Base-by-base conservation (phyloP, 352 stramenopile genomes). In the Globisporangium paddicum region DNA sequence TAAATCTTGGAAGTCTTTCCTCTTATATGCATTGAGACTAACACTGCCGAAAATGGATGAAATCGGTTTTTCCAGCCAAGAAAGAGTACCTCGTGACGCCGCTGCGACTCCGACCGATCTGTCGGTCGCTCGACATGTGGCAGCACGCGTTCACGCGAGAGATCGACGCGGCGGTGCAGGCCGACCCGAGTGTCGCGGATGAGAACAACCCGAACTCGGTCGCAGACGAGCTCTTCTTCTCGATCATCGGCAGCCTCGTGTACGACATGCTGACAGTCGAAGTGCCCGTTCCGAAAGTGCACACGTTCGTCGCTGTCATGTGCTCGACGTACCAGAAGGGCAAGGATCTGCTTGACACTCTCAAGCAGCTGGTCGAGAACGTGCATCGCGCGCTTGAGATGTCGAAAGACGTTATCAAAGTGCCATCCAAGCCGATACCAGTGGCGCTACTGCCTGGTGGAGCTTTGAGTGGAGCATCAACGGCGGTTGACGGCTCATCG, bases 241-340 rank as follows among this genome's bases (percentile, higher is more conserved):
- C 84, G 0, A 68, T 91, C 8, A 89, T 90, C 51, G 84, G 84
- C 0, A 90, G 77, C 51, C 67, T 94, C 13, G 77, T 92, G 47
- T 94, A 91, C 69, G 82, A 92, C 56, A 94, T 94, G 84, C 77
- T 94, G 13, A 91, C 76, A 10, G 79, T 94, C 30, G 80, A 94
- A 48, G 77, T 90, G 11, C 75, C 82, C 4, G 67, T 92, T 0
- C 64, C 69, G 5, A 89, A 94, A 28, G 79, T 91, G 11, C 68
- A 90, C 32, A 86, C 80, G 1, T 94, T 94, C 55, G 82, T 94
- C 19, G 65, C 67, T 6, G 84, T 89, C 42, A 94, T 94, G 84
- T 89, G 82, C 41, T 84, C 80, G 10, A 92, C 80, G 46, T 94
- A 94, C 55, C 74, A 90, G 58, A 91, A 91, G 54, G 79, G 67